Percentiles rank a stretch among this genome's conserved stretches.
phyloP scores from a whole-genome alignment of 192 early-diverging fungal genomes.

The Thamnidium elegans region DNA sequence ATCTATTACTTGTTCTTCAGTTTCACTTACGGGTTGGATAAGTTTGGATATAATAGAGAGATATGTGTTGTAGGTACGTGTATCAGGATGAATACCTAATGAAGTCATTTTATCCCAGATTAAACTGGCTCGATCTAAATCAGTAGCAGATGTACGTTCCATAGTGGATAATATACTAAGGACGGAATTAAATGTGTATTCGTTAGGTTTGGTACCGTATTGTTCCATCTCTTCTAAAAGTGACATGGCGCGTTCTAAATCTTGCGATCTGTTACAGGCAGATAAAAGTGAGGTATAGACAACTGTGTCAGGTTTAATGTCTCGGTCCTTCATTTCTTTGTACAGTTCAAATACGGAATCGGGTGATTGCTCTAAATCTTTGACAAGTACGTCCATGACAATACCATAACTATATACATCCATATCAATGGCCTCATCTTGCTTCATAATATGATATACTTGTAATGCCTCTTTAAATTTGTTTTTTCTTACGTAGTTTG shows the following conservation, averaged over 20 bases:
- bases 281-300: conserved; percentile 27
- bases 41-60: conserved; percentile 17
- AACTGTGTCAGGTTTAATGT: conserved; percentile 19
- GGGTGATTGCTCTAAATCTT: conserved; percentile 14
- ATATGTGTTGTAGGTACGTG: conserved; percentile 21
- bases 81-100: conserved; percentile 14
- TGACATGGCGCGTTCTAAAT: conserved; percentile 14
- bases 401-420: conserved; percentile 38
- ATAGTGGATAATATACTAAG: conserved; percentile 5
- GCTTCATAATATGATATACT: conserved; percentile 26
- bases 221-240: conserved; percentile 28
- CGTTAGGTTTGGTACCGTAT: conserved; percentile 18
- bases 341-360: conserved; percentile 24
- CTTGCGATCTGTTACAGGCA: not conserved
- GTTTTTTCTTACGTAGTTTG: conserved; percentile 20
- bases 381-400: conserved; percentile 33
- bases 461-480: conserved; percentile 28
- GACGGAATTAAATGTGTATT: conserved; percentile 22
- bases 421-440: conserved; percentile 10
- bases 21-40: not conserved
- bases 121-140: not conserved
- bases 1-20: not conserved
- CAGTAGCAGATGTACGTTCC: not conserved
- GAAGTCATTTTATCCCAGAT: conserved; percentile 20
- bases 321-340: conserved; percentile 33